Evolutionary conservation across 495 filamentous ascomycete genomes (phyloP).

Genomic region (Glutinoglossum americanum): DNA sequence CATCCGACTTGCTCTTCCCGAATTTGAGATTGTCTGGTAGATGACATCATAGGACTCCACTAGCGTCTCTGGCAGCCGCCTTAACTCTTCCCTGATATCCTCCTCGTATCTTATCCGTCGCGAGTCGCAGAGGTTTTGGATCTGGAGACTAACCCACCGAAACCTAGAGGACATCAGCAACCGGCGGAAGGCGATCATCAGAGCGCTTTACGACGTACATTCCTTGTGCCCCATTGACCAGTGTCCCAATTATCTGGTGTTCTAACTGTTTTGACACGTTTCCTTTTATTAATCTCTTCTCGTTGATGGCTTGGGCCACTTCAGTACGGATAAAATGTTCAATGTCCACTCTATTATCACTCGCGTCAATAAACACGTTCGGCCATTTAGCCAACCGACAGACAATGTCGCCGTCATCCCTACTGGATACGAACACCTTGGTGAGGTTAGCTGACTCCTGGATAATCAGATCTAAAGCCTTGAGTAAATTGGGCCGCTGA

Average conservation of each 20-base stretch:
- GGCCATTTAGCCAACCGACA: not conserved
- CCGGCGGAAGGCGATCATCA: too few relatives aligned
- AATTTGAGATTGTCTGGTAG: not conserved
- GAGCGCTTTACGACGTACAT: constrained; percentile 7
- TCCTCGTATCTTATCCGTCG: not conserved
- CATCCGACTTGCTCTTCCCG: not conserved
- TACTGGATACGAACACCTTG: constrained; percentile 11
- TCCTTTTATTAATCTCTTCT: not conserved
- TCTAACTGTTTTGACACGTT: not conserved
- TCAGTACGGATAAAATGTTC: constrained; percentile 3
- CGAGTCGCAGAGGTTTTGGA: constrained; percentile 5
- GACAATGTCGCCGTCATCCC: constrained; percentile 9
- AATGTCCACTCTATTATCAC: constrained; percentile 7
- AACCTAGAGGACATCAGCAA: constrained; percentile 4
- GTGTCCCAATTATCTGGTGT: not conserved
- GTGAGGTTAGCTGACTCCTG: constrained; percentile 2
- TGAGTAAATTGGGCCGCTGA: constrained; percentile 1
- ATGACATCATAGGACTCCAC: not conserved
- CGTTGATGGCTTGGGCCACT: not conserved
- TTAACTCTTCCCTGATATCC: constrained; percentile 4
- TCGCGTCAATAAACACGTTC: constrained; percentile 8
- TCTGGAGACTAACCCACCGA: constrained; percentile 9
- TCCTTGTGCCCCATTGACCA: constrained; percentile 3
- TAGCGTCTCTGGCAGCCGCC: not conserved
- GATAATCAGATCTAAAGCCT: constrained; percentile 1